phyloP scores from a whole-genome alignment of 2,329 filamentous ascomycete species.

The Aspergillus luchuensis region DNA sequence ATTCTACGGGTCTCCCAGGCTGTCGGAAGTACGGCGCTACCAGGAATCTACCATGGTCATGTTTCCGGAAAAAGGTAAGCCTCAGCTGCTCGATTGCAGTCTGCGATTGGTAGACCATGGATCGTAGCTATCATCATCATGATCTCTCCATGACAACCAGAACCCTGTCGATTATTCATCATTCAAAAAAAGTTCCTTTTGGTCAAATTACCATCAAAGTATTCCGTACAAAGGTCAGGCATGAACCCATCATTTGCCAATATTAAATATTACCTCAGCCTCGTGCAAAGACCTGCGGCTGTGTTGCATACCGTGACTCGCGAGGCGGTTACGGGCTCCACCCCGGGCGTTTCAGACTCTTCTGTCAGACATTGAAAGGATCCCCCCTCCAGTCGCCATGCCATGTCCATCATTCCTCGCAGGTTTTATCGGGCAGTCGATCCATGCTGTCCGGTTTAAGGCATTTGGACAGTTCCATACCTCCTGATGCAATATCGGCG shows the following conservation, averaged over 20 bases:
- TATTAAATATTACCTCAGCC: slow-evolving; percentile 6
- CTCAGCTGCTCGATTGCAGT: not conserved
- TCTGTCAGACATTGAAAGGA: slow-evolving; percentile 9
- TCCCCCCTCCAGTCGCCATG: slow-evolving; percentile 1
- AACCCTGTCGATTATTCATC: not conserved
- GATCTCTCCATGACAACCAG: slow-evolving; percentile 1
- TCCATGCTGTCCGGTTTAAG: not conserved
- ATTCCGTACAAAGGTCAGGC: not conserved
- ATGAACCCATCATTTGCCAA: not conserved
- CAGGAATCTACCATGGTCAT: not conserved
- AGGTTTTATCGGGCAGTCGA: not conserved
- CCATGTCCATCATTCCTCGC: slow-evolving; percentile 12
- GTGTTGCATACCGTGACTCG: slow-evolving; percentile 9
- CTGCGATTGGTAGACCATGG: not conserved
- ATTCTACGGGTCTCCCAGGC: not conserved
- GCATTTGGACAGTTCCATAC: not conserved
- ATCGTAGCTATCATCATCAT: slow-evolving; percentile 6
- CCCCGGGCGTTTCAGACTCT: slow-evolving; percentile 23
- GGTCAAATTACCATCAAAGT: not conserved
- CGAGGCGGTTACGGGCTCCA: slow-evolving; percentile 19
- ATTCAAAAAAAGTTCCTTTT: not conserved
- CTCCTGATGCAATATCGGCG: not conserved
- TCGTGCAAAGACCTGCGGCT: slow-evolving; percentile 10
- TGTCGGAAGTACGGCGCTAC: not conserved
- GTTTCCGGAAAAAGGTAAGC: not conserved